A percentile compares a stretch with the other conserved stretches of the same genome.
These are phyloP conservation scores for Talaromyces sp. DNA, from an alignment of 2,329 filamentous ascomycete genomes.

Conservation along the genomic window DNA sequence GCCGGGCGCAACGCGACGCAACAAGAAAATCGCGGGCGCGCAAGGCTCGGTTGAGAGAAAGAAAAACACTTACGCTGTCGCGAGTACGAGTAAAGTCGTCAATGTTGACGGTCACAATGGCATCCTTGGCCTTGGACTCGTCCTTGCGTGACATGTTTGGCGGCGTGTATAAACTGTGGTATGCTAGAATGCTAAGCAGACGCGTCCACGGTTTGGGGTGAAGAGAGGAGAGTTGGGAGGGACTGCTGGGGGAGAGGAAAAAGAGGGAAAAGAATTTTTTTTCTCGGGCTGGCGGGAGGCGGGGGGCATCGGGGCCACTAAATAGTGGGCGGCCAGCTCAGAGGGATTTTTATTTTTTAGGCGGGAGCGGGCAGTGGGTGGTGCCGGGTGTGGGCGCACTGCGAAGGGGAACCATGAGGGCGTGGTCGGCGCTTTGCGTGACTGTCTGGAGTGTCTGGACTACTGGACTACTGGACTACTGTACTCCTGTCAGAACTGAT, in stretches of 20 bases:
- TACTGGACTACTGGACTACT: no score
- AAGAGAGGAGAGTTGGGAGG: background rate
- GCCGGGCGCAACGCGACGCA: conserved; percentile 2
- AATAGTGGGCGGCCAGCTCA: conserved; percentile 12
- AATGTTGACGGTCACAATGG: conserved; percentile 52
- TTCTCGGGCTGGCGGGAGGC: background rate
- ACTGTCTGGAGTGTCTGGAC: no score
- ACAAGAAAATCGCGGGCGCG: background rate
- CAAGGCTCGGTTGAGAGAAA: background rate
- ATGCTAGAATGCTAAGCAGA: conserved; percentile 9
- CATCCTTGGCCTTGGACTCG: conserved; percentile 37
- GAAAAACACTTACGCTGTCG: conserved; percentile 67
- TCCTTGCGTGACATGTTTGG: conserved; percentile 42
- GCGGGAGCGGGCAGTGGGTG: conserved; percentile 7
- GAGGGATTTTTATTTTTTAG: background rate
- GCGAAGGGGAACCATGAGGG: background rate
- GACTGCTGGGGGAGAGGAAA: conserved; percentile 18
- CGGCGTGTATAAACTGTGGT: conserved; percentile 1
- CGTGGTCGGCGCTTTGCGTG: background rate
- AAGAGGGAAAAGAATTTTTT: conserved; percentile 22
- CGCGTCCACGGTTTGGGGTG: background rate
- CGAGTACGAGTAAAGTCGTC: conserved; percentile 77
- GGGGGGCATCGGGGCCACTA: conserved; percentile 15
- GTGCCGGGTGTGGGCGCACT: conserved; percentile 19
- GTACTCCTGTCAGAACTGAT: no score